Conservation (phyloP, 306 rosid genomes). For the Inga leiocalycina region DNA sequence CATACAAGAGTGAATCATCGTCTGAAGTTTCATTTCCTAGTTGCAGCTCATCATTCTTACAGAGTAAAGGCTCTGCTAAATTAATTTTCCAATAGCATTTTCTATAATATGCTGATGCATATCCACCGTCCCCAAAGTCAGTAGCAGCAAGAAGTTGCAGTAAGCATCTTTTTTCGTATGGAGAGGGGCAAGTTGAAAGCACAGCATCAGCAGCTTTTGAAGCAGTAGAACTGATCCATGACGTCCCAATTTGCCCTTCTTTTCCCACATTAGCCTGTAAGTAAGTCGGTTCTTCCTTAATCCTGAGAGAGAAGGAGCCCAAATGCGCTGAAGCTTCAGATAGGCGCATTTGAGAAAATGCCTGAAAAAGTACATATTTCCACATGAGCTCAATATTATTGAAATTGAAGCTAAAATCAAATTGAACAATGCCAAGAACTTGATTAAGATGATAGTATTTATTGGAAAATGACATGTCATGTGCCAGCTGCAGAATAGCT, state of each 20-base stretch:
- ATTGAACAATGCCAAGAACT: slow-evolving; percentile 2
- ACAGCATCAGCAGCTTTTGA: slow-evolving; percentile 88
- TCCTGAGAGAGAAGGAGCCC: slow-evolving; percentile 92
- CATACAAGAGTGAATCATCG: slow-evolving; percentile 82
- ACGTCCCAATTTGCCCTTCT: slow-evolving; percentile 65
- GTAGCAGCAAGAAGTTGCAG: slow-evolving; percentile 91
- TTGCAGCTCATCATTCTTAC: slow-evolving; percentile 64
- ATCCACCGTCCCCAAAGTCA: slow-evolving; percentile 95
- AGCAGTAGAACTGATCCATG: slow-evolving; percentile 93
- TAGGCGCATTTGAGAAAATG: slow-evolving; percentile 95
- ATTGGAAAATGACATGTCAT: background rate
- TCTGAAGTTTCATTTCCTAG: slow-evolving; percentile 79
- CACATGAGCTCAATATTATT: slow-evolving; percentile 3
- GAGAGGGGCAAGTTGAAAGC: slow-evolving; percentile 91
- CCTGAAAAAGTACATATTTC: slow-evolving; percentile 47
- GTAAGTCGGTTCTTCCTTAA: slow-evolving; percentile 77
- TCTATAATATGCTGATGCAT: slow-evolving; percentile 65
- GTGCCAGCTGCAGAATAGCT: background rate
- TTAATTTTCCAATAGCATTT: slow-evolving; percentile 83
- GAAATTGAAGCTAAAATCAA: slow-evolving; percentile 26
- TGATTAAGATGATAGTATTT: background rate
- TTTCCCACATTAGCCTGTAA: slow-evolving; percentile 64
- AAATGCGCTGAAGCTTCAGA: slow-evolving; percentile 95
- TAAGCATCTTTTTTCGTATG: slow-evolving; percentile 93
- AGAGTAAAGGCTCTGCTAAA: slow-evolving; percentile 86